Evolutionary conservation across 2,329 filamentous ascomycete species (phyloP), one percentile per base, ranked within the genome.

Genomic region (Alternaria dauci): DNA sequence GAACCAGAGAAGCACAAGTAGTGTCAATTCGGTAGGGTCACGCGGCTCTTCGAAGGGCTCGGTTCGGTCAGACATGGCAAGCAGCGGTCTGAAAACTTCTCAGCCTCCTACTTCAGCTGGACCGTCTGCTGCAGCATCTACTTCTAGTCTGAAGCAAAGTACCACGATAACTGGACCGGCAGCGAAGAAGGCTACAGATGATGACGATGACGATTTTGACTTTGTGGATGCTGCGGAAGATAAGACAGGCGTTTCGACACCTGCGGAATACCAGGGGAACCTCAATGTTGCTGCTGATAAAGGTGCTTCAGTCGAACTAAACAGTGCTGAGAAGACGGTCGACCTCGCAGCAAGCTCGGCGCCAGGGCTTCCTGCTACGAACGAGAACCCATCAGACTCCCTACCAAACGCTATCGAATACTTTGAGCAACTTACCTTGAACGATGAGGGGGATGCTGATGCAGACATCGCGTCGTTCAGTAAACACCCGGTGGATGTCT

Each of bases 401-500:
- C 57, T 72, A 5, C 71, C 74, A 14, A 62, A 68, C 16, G 52
- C 66, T 9, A 65, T 72, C 8, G 70, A 76, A 36, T 74, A 77
- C 14, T 74, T 79, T 18, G 72, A 76, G 42, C 59, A 71, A 8
- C 66, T 79, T 7, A 70, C 72, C 1, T 50, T 77, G 26, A 68
- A 70, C 30, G 69, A 76, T 12, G 65, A 66, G 7, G 62, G 76
- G 9, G 73, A 78, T 39, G 69, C 85, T 59, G 85, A 86, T 32
- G 81, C 85, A 7, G 88, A 90, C 61, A 86, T 87, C 1, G 84
- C 88, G 5, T 81, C 88, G 2, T 90, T 94, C 67, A 88, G 86
- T 38, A 73, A 77, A 4, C 88, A 94, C 61, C 88, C 91, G 0
- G 87, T 94, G 18, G 94, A 98, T 76, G 81, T 90, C 23, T 99